phyloP scores from a whole-genome alignment of 768 basidiomycete species.

The Cyclocybe aegerita region DNA sequence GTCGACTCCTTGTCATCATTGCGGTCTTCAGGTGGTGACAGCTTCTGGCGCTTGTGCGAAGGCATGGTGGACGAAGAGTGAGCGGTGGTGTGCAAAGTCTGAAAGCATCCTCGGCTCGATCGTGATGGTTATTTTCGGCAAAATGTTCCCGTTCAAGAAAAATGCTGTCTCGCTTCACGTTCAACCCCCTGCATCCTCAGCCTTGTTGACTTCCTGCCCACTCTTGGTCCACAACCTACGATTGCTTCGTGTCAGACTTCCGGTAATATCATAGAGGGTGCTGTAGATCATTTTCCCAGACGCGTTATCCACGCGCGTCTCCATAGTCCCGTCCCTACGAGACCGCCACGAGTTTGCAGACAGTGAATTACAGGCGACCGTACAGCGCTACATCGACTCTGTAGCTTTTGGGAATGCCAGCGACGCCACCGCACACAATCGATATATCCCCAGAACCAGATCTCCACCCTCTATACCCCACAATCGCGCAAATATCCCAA shows the following conservation, averaged over 20 bases:
- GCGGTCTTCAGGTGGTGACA: conserved; percentile 29
- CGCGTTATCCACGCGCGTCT: background rate
- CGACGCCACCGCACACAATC: conserved; percentile 28
- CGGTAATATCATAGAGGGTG: no score
- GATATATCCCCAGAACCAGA: conserved; percentile 78
- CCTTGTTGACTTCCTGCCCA: no score
- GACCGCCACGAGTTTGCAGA: no score
- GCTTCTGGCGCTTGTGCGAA: conserved; percentile 53
- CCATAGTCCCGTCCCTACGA: background rate
- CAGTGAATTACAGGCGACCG: no score
- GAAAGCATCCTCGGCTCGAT: conserved; percentile 12
- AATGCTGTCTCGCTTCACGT: no score
- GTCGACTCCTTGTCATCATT: conserved; percentile 22
- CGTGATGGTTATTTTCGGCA: background rate
- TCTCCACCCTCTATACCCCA: conserved; percentile 77
- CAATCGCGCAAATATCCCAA: conserved; percentile 55
- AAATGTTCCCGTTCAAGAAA: no score
- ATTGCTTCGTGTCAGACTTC: no score
- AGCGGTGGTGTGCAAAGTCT: background rate
- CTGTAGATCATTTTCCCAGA: no score
- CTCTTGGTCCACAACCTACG: no score
- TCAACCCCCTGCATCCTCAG: no score
- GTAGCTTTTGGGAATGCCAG: conserved; percentile 13
- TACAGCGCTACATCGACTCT: no score
- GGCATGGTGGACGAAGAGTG: conserved; percentile 37